A percentile compares a stretch with the other conserved stretches of the same genome.
These are phyloP conservation scores for Psophocarpus tetragonolobus DNA, from an alignment of 306 rosid species.

Conservation along the genomic window DNA sequence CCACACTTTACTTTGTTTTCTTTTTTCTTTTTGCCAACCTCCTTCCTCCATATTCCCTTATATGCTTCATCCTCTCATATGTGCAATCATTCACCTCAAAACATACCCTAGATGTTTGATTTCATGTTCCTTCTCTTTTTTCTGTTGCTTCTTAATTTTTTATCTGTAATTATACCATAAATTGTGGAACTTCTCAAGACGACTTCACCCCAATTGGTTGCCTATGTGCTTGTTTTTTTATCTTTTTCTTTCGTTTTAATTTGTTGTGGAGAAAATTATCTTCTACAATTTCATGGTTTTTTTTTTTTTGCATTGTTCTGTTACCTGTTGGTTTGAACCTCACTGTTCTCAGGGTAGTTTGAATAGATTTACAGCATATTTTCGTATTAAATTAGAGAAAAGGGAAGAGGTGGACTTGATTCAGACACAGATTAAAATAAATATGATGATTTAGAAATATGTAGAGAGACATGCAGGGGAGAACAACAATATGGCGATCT, in stretches of 20 bases:
- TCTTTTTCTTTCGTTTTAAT: background rate
- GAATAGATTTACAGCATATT: background rate
- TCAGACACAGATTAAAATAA: background rate
- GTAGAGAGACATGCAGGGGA: background rate
- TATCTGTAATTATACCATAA: background rate
- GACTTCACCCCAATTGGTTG: background rate
- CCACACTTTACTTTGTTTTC: background rate
- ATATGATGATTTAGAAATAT: background rate
- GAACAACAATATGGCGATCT: no score
- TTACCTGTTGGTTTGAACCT: background rate
- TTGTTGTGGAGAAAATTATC: background rate
- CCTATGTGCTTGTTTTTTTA: background rate
- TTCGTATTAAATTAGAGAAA: background rate
- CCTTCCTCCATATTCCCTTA: background rate
- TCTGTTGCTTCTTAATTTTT: background rate
- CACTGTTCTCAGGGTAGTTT: background rate
- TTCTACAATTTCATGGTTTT: background rate
- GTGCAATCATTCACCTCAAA: background rate
- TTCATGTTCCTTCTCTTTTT: constrained; percentile 1
- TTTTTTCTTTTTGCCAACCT: background rate
- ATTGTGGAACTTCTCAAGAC: background rate
- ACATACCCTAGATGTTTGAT: background rate
- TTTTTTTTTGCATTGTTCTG: background rate
- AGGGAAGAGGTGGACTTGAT: background rate
- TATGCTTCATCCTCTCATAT: background rate